phyloP scores from a whole-genome alignment of 1,284 basidiomycete genomes.

The Malassezia dermatis region DNA sequence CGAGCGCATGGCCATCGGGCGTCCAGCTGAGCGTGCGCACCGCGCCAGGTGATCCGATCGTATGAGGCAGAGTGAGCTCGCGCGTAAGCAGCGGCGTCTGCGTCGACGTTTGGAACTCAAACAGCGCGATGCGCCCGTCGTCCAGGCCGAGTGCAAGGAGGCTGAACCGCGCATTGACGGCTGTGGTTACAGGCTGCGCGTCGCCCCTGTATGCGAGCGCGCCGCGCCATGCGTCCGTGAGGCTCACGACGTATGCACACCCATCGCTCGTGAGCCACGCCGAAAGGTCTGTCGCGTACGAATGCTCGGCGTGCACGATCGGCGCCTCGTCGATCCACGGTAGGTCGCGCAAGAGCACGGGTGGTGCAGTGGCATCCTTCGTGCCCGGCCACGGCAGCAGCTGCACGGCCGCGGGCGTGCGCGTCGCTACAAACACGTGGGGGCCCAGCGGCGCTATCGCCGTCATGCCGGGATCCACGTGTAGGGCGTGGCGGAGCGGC shows the following conservation, averaged over 20 bases:
- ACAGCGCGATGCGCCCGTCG: conserved; percentile 51
- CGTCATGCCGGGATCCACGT: conserved; percentile 38
- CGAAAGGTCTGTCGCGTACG: conserved; percentile 35
- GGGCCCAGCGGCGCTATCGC: conserved; percentile 23
- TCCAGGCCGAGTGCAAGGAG: conserved; percentile 69
- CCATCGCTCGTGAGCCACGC: conserved; percentile 24
- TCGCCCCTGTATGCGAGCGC: not conserved
- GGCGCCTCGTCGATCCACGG: not conserved
- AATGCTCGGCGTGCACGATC: conserved; percentile 20
- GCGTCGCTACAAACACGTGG: conserved; percentile 37
- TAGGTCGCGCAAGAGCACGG: not conserved
- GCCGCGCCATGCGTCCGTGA: not conserved
- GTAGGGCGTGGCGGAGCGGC: conserved; percentile 31
- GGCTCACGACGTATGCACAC: not conserved
- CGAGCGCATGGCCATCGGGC: conserved; percentile 96
- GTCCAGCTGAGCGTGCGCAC: conserved; percentile 57
- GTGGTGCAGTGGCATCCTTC: not conserved
- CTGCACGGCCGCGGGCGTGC: conserved; percentile 35
- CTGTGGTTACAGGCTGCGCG: not conserved
- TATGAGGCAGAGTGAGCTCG: conserved; percentile 34
- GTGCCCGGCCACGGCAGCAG: conserved; percentile 38
- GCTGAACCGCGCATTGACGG: conserved; percentile 74
- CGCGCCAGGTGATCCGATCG: conserved; percentile 56
- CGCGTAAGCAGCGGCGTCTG: conserved; percentile 35
- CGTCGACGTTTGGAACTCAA: conserved; percentile 29